These are phyloP conservation scores for Cryptosporidium meleagridis DNA, from an alignment of 169 alveolate species.

Conservation along the genomic window DNA sequence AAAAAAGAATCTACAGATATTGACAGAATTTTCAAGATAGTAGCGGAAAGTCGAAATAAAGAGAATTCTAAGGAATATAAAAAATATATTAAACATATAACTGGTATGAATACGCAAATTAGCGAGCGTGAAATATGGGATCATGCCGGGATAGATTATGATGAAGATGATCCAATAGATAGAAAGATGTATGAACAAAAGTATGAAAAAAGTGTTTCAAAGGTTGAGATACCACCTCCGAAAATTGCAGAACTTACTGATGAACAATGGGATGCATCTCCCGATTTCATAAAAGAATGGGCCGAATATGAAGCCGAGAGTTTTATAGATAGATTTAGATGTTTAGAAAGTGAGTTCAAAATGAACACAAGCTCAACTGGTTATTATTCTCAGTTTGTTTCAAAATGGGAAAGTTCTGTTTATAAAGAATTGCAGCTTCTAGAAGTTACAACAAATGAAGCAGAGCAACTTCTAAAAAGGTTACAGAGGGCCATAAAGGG, in stretches of 20 bases:
- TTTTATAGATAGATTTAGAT: conserved; percentile 66
- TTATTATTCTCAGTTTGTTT: conserved; percentile 53
- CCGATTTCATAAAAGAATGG: conserved; percentile 65
- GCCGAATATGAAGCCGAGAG: conserved; percentile 73
- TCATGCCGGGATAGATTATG: conserved; percentile 71
- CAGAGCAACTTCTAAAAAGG: conserved; percentile 59
- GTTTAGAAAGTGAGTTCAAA: conserved; percentile 31
- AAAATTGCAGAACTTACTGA: conserved; percentile 66
- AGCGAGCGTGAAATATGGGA: conserved; percentile 70
- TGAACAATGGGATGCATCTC: conserved; percentile 73
- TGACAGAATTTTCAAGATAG: conserved; percentile 45
- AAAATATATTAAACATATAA: conserved; percentile 27
- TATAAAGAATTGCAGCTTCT: conserved; percentile 58
- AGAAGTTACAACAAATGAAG: conserved; percentile 60
- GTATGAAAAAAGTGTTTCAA: background rate
- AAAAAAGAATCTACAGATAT: conserved; percentile 58
- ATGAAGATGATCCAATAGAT: conserved; percentile 59
- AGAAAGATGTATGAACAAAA: conserved; percentile 28
- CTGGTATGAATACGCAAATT: conserved; percentile 33
- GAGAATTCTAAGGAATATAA: conserved; percentile 26
- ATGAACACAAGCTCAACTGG: conserved; percentile 38
- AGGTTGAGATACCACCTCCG: conserved; percentile 15
- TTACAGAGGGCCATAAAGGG: conserved; percentile 53
- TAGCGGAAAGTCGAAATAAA: conserved; percentile 12
- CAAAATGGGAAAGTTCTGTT: conserved; percentile 50